These are phyloP conservation scores for Vaccinium darrowii DNA, from an alignment of 148 eudicot species.

Conservation along the genomic window DNA sequence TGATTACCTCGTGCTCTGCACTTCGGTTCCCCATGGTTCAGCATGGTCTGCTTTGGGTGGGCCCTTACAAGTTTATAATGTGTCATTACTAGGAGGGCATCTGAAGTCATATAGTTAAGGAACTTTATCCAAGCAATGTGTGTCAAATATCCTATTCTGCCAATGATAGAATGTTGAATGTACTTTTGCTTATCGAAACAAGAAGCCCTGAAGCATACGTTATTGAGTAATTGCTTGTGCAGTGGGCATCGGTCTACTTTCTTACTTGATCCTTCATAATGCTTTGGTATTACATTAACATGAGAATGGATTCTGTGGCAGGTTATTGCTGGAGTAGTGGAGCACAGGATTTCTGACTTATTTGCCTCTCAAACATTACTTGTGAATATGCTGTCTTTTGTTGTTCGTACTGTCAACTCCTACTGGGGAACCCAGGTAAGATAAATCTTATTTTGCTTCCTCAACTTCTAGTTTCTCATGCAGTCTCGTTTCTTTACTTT, in stretches of 20 bases:
- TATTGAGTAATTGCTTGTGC: not conserved
- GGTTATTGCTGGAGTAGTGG: conserved; percentile 93
- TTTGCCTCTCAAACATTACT: conserved; percentile 67
- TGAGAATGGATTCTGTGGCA: conserved; percentile 30
- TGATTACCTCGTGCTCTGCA: not conserved
- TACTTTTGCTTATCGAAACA: not conserved
- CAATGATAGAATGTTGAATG: not conserved
- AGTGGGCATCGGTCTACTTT: not conserved
- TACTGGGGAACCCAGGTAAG: conserved; percentile 98
- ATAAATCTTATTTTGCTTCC: conserved; percentile 5
- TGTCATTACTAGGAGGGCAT: not conserved
- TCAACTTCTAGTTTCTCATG: not conserved
- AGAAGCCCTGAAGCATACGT: conserved; percentile 2
- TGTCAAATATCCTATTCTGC: not conserved
- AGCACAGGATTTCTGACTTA: conserved; percentile 86
- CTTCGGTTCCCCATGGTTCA: not conserved
- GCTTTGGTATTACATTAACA: conserved; percentile 1
- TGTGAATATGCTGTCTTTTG: conserved; percentile 77
- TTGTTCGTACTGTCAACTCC: conserved; percentile 72
- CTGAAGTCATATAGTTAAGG: not conserved
- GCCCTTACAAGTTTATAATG: not conserved
- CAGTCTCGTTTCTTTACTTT: not conserved
- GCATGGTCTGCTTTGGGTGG: not conserved
- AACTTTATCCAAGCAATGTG: not conserved
- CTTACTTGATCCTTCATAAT: not conserved